A percentile compares a stretch with the other conserved stretches of the same genome.
Conservation (phyloP, 257 asterid genomes). For the Salvia splendens region DNA sequence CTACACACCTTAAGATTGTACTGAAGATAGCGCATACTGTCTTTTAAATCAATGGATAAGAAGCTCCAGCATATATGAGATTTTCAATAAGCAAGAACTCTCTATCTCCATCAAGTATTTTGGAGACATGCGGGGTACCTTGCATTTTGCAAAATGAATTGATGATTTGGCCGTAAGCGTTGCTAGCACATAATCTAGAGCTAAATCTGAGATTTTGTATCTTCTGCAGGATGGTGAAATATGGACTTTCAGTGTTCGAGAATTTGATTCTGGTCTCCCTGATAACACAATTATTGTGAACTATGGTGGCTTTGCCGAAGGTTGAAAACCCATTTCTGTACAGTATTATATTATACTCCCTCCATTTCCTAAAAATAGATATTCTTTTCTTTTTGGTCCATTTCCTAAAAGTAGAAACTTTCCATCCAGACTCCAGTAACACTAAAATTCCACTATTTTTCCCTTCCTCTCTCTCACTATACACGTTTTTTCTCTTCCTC, state of each 20-base stretch:
- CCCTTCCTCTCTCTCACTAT: too few relatives aligned
- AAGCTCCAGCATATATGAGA: not conserved
- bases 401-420: too few relatives aligned
- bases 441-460: too few relatives aligned
- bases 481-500: too few relatives aligned
- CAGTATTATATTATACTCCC: not conserved
- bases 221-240: slow-evolving; percentile 87
- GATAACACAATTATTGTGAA: slow-evolving; percentile 78
- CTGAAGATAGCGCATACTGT: not conserved
- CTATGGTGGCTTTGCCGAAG: slow-evolving; percentile 98
- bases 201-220: slow-evolving; percentile 27
- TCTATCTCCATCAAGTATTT: not conserved
- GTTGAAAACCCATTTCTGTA: slow-evolving; percentile 39
- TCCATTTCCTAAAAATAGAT: too few relatives aligned
- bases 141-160: not conserved
- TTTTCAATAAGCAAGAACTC: not conserved
- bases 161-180: slow-evolving; percentile 2
- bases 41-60: not conserved
- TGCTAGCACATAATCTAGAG: not conserved
- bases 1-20: not conserved
- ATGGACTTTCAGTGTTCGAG: slow-evolving; percentile 97
- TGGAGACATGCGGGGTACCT: slow-evolving; percentile 4
- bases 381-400: too few relatives aligned
- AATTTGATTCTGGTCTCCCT: slow-evolving; percentile 74
- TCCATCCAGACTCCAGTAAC: too few relatives aligned